A percentile compares a stretch with the other conserved stretches of the same genome.
Conservation (phyloP, 2,329 filamentous ascomycete species). For the Chaetothyriales sp. region DNA sequence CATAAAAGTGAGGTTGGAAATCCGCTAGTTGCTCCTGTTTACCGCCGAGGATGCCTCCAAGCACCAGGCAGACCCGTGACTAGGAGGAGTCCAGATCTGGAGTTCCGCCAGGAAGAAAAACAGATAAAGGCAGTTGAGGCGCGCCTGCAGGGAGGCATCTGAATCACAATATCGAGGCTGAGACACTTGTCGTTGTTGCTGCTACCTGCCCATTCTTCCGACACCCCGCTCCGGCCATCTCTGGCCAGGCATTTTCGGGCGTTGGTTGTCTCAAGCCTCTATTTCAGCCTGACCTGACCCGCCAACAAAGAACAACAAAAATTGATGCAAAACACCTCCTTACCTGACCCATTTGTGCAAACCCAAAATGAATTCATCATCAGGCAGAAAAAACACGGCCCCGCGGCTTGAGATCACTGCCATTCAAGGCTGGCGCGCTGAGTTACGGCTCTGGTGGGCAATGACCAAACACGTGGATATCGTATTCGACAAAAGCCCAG, state of each 20-base stretch:
- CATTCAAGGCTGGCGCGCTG: background rate
- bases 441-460: background rate
- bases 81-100: background rate
- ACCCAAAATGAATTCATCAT: background rate
- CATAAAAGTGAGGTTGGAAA: too few relatives aligned
- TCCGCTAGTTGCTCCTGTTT: background rate
- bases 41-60: background rate
- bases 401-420: background rate
- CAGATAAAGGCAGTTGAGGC: too few relatives aligned
- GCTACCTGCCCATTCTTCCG: background rate
- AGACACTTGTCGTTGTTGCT: background rate
- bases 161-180: background rate
- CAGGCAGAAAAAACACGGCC: background rate
- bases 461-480: background rate
- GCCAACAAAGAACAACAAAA: background rate
- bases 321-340: background rate
- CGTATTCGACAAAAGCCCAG: background rate
- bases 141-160: background rate
- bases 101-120: background rate
- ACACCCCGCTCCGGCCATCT: background rate
- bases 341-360: too few relatives aligned
- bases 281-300: too few relatives aligned
- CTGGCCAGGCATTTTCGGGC: too few relatives aligned
- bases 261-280: too few relatives aligned
- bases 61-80: background rate